A percentile compares a stretch with the other conserved stretches of the same genome.
Evolutionary conservation across 2,329 filamentous ascomycete species (phyloP).

Genomic region (Aspergillus fructus): DNA sequence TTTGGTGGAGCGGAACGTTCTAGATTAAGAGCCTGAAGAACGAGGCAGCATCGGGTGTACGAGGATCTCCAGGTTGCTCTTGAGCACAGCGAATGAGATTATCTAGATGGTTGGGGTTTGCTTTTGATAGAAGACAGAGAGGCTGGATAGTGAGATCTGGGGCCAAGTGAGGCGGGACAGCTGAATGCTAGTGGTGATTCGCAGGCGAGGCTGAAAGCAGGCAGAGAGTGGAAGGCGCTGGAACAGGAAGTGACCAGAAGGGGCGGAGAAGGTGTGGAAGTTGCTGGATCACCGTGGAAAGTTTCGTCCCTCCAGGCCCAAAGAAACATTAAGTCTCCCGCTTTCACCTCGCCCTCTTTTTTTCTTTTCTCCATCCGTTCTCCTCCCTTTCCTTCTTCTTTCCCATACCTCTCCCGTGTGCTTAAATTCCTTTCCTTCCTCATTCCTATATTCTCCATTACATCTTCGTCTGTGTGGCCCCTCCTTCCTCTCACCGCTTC

Average conservation of each 20-base stretch:
- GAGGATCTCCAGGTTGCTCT: too few relatives aligned
- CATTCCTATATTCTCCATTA: slow-evolving; percentile 10
- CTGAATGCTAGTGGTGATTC: not conserved
- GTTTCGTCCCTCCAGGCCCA: slow-evolving; percentile 15
- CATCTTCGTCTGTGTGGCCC: slow-evolving; percentile 9
- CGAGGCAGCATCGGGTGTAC: not conserved
- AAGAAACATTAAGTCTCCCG: slow-evolving; percentile 29
- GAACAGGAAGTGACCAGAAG: slow-evolving; percentile 10
- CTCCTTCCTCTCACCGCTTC: slow-evolving; percentile 1
- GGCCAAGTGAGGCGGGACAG: not conserved
- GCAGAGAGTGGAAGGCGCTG: slow-evolving; percentile 13
- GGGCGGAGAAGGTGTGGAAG: slow-evolving; percentile 30
- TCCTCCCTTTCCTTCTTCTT: slow-evolving; percentile 19
- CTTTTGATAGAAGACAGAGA: not conserved
- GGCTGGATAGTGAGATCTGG: not conserved
- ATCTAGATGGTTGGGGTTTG: not conserved
- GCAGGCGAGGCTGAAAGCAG: slow-evolving; percentile 9
- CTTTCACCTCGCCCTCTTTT: slow-evolving; percentile 19
- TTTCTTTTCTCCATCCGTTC: slow-evolving; percentile 15
- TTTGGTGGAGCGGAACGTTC: slow-evolving; percentile 33
- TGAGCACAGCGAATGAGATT: not conserved
- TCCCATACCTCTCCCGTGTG: slow-evolving; percentile 10
- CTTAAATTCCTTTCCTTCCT: slow-evolving; percentile 9
- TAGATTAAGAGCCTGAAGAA: slow-evolving; percentile 27
- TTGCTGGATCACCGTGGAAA: slow-evolving; percentile 42